Base-by-base conservation (phyloP, 2,329 filamentous ascomycete genomes). In the Plectosphaerella sp. region DNA sequence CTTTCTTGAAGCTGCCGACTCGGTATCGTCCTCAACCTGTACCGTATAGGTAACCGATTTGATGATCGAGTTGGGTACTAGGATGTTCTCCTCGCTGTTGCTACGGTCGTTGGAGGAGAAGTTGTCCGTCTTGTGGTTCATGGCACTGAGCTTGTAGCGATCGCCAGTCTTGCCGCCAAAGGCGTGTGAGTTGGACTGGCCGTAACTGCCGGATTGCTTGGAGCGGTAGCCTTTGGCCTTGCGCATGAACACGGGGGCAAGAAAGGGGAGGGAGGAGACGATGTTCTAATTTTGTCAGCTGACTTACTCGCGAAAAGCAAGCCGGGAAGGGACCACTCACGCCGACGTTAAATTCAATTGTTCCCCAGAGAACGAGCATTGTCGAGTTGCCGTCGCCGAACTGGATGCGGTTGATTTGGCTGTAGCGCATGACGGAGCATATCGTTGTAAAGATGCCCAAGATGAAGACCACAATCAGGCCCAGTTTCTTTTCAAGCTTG, bases 271-370 rank as follows among this genome's bases (percentile, higher is more conserved):
- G 1, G 72, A 75, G 0, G 73, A 76, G 7, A 75, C 72, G 57
- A 76, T 72, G 57, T 75, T 76, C 72, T 75, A 50, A 0, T 16
- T 20, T 18, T 42, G 22, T 52, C 10, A 47, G 46, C 12, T 28
- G 16, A n/a, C 41, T n/a, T 7, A 15, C 20, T 22, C 14, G 24
- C 14, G n/a, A 6, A n/a, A 15, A 18, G 4, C 6, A 22, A 22
- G 22, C n/a, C n/a, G n/a, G n/a, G n/a, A n/a, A n/a, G n/a, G n/a
- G n/a, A 5, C 5, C 24, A 59, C 76, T 60, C 70, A 80, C 78
- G 11, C 79, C 78, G 28, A 81, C 72, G 56, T 82, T 81, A 62
- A 82, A 78, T 59, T 82, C 79, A 51, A 82, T 76, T 2, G 74
- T 76, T 5, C 79, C 79, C 78, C 78, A 82, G 1, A 82, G 64